Percentiles rank a stretch among this genome's conserved stretches.
Evolutionary conservation across 306 rosid species (phyloP).

Genomic region (Mucuna pruriens): DNA sequence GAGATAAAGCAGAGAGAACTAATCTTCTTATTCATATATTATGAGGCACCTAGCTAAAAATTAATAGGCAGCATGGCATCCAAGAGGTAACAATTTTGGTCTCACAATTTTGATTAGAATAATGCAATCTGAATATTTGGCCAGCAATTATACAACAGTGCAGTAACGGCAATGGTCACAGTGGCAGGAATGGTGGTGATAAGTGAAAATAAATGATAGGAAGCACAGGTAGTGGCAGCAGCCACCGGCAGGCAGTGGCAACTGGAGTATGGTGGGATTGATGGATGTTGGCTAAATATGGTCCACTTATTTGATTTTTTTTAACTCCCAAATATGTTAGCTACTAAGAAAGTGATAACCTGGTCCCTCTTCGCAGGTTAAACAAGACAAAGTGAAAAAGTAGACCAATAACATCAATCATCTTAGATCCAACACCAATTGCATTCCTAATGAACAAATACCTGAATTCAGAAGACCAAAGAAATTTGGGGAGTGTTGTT

Average conservation of each 20-base stretch:
- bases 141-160: not conserved
- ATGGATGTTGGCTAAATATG: not conserved
- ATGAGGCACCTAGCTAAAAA: not conserved
- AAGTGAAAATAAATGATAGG: not conserved
- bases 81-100: not conserved
- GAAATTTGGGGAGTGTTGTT: not conserved
- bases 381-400: conserved; percentile 5
- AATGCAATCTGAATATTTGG: conserved; percentile 8
- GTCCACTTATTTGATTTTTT: not conserved
- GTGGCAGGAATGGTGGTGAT: not conserved
- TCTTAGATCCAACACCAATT: conserved; percentile 20
- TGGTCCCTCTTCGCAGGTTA: not conserved
- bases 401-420: conserved; percentile 26
- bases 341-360: conserved; percentile 8
- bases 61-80: not conserved
- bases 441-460: not conserved
- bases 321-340: not conserved
- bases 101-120: not conserved
- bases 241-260: conserved; percentile 11
- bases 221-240: conserved; percentile 10
- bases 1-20: conserved; percentile 11
- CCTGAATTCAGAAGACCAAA: conserved; percentile 6
- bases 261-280: conserved; percentile 10
- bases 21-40: not conserved
- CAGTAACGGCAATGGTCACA: not conserved